Evolutionary conservation across 768 basidiomycete species (phyloP).

Genomic region (Kwoniella sp.): DNA sequence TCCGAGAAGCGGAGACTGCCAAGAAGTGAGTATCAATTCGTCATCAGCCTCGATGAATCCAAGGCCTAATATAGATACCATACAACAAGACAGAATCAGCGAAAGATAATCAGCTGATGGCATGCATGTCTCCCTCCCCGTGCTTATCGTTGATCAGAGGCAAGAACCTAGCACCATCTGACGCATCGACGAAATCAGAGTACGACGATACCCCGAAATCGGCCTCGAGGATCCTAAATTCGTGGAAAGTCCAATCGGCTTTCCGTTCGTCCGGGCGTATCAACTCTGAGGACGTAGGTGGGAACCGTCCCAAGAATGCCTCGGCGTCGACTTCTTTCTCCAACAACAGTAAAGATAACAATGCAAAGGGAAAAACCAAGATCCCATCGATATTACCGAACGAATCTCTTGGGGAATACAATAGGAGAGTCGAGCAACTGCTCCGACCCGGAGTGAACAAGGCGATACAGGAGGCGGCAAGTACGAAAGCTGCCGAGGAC

Average conservation of each 20-base stretch:
- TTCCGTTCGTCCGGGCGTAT: constrained; percentile 37
- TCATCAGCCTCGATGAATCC: not conserved
- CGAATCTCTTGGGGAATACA: constrained; percentile 51
- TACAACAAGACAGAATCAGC: too few relatives aligned
- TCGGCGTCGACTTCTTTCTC: not conserved
- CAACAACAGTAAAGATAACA: not conserved
- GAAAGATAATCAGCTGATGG: too few relatives aligned
- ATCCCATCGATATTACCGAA: constrained; percentile 37
- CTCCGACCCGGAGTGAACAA: constrained; percentile 48
- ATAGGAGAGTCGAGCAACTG: constrained; percentile 49
- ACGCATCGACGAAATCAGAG: constrained; percentile 19
- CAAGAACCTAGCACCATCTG: constrained; percentile 37
- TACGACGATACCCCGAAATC: constrained; percentile 48
- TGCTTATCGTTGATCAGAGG: constrained; percentile 28
- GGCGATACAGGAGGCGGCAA: constrained; percentile 49
- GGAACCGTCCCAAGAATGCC: constrained; percentile 2
- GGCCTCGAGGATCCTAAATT: constrained; percentile 46
- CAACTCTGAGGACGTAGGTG: constrained; percentile 35
- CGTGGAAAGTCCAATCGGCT: constrained; percentile 30
- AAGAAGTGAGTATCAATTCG: constrained; percentile 51
- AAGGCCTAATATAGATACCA: too few relatives aligned
- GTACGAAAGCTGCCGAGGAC: constrained; percentile 35
- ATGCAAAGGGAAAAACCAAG: constrained; percentile 19
- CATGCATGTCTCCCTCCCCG: not conserved
- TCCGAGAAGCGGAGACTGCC: constrained; percentile 39